phyloP scores from a whole-genome alignment of 768 basidiomycete species.

The Naganishia vishniacii region DNA sequence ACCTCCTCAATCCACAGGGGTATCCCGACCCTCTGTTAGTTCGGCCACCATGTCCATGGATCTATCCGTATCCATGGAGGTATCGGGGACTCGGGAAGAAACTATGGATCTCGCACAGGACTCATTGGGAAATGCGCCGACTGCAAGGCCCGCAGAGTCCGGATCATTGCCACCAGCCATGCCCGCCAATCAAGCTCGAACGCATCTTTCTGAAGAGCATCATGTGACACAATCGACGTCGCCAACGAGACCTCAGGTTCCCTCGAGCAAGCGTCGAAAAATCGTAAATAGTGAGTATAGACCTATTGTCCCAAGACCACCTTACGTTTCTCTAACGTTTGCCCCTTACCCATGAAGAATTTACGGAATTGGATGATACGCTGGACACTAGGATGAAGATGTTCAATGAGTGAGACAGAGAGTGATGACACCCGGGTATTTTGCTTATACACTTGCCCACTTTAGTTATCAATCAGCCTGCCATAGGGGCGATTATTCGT shows the following conservation, averaged over 20 bases:
- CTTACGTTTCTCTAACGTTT: neutral
- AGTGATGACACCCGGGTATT: neutral
- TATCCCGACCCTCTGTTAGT: neutral
- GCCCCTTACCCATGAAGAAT: slow-evolving; percentile 18
- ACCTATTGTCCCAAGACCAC: neutral
- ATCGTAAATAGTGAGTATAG: slow-evolving; percentile 17
- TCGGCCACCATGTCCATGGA: slow-evolving; percentile 8
- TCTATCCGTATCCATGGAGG: slow-evolving; percentile 11
- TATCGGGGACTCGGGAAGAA: slow-evolving; percentile 1
- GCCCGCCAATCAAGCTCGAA: neutral
- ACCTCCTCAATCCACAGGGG: neutral
- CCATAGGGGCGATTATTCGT: slow-evolving; percentile 40
- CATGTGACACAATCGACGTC: neutral
- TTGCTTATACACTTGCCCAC: slow-evolving; percentile 1
- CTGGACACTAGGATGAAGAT: slow-evolving; percentile 37
- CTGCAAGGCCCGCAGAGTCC: neutral
- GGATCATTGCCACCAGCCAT: no score
- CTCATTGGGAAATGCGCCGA: neutral
- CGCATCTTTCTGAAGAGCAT: no score
- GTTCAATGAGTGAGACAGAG: slow-evolving; percentile 37
- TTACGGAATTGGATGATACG: slow-evolving; percentile 38
- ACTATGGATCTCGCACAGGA: slow-evolving; percentile 9
- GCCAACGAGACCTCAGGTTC: neutral
- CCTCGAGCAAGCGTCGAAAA: neutral
- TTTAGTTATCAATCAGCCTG: slow-evolving; percentile 35